A percentile compares a stretch with the other conserved stretches of the same genome.
phyloP scores from a whole-genome alignment of 1,284 basidiomycete species.

The Papiliotrema terrestris region DNA sequence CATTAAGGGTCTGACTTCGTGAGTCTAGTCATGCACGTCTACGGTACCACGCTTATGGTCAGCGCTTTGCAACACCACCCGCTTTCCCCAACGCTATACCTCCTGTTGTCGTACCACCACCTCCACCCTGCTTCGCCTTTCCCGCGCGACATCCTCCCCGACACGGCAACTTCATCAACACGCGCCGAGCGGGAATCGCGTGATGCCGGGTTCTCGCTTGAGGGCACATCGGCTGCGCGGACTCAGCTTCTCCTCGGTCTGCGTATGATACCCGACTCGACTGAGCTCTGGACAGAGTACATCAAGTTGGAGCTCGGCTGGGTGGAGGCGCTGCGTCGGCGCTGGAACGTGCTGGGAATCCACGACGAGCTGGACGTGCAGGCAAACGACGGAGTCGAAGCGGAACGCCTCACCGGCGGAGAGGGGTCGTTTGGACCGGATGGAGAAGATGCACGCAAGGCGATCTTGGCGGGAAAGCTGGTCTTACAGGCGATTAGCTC shows the following conservation, averaged over 20 bases:
- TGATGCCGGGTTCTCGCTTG: conserved; percentile 37
- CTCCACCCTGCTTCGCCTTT: conserved; percentile 67
- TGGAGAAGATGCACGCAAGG: conserved; percentile 45
- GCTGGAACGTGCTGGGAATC: conserved; percentile 65
- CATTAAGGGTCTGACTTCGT: conserved; percentile 65
- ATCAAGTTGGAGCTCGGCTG: conserved; percentile 88
- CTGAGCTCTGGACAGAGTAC: conserved; percentile 80
- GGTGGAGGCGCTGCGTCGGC: conserved; percentile 72
- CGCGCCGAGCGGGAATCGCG: background rate
- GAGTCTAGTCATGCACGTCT: conserved; percentile 15
- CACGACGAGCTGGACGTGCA: conserved; percentile 10
- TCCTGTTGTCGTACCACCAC: conserved; percentile 82
- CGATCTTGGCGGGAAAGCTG: conserved; percentile 46
- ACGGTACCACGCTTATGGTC: background rate
- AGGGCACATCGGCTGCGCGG: conserved; percentile 61
- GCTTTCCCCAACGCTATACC: conserved; percentile 71
- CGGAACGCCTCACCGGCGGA: conserved; percentile 27
- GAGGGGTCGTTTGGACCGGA: conserved; percentile 46
- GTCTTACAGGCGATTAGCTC: conserved; percentile 43
- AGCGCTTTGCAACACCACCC: conserved; percentile 86
- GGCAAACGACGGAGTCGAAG: conserved; percentile 13
- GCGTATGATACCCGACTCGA: conserved; percentile 65
- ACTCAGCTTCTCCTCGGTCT: conserved; percentile 81
- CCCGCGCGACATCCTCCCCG: conserved; percentile 47
- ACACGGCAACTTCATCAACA: conserved; percentile 24